phyloP scores from a whole-genome alignment of 208 protist species.

The Crithidia fasciculata region DNA sequence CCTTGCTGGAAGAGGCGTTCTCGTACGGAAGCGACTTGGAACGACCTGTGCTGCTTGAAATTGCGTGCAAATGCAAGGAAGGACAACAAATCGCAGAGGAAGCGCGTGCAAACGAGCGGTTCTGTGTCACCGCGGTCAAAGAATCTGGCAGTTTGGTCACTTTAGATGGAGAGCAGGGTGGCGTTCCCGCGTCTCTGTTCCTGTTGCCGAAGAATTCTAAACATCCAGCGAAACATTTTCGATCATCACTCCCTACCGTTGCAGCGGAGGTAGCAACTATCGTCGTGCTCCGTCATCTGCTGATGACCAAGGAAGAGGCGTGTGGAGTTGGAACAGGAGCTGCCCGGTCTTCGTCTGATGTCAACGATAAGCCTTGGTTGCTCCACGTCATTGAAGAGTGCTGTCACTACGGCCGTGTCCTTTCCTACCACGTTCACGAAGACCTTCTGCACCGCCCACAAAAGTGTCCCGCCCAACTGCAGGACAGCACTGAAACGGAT shows the following conservation, averaged over 20 bases:
- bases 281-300: constrained; percentile 50
- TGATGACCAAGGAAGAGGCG: constrained; percentile 23
- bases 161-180: background rate
- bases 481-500: background rate
- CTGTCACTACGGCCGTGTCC: constrained; percentile 76
- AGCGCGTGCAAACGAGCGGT: constrained; percentile 7
- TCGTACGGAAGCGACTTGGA: constrained; percentile 13
- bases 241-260: background rate
- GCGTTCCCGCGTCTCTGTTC: constrained; percentile 1
- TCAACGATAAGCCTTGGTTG: constrained; percentile 42
- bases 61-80: background rate
- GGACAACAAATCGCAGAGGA: background rate
- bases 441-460: background rate
- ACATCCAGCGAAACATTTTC: background rate
- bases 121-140: background rate
- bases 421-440: constrained; percentile 69
- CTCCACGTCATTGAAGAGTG: constrained; percentile 70
- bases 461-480: background rate
- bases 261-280: constrained; percentile 34
- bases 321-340: constrained; percentile 15
- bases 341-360: background rate
- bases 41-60: constrained; percentile 10
- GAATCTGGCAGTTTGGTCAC: background rate
- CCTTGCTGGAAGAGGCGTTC: constrained; percentile 2
- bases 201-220: background rate